A percentile compares a stretch with the other conserved stretches of the same genome.
These are phyloP conservation scores for Pleodorina starrii DNA, from an alignment of 139 green algal species.

Conservation along the genomic window DNA sequence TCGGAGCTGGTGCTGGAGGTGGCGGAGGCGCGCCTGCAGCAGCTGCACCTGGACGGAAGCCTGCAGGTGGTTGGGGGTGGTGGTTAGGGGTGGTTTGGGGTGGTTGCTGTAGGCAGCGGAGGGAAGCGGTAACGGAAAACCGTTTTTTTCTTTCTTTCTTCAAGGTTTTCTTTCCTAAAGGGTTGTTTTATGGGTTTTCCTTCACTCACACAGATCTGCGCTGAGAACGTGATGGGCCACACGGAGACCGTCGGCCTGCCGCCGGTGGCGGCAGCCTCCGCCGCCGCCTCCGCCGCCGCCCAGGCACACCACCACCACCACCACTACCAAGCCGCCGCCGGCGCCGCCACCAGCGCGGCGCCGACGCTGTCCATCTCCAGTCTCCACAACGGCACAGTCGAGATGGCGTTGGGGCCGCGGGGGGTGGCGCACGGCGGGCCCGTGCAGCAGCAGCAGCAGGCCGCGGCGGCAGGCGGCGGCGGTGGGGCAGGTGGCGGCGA, in stretches of 20 bases:
- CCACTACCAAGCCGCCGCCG: too few species aligned
- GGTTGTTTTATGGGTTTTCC: too few species aligned
- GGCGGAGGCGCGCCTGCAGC: constrained; percentile 79
- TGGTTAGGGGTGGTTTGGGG: too few species aligned
- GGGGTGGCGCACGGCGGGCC: background rate
- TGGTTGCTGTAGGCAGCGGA: too few species aligned
- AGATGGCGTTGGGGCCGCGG: background rate
- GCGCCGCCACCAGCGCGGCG: background rate
- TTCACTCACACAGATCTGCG: constrained; percentile 14
- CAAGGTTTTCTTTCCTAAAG: too few species aligned
- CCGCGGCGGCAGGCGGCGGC: background rate
- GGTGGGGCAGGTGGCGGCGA: background rate
- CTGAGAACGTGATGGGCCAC: constrained; percentile 58
- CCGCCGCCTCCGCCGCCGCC: constrained; percentile 48
- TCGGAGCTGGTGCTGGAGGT: constrained; percentile 80
- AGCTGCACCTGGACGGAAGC: constrained; percentile 84
- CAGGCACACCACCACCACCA: too few species aligned
- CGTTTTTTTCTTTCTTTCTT: too few species aligned
- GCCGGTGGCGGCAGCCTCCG: background rate
- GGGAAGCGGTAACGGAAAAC: too few species aligned
- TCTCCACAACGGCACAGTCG: constrained; percentile 12
- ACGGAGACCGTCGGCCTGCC: background rate
- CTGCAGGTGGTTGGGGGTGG: constrained; percentile 74
- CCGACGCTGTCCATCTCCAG: constrained; percentile 21
- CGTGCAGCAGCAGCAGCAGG: background rate